Evolutionary conservation across 2,329 filamentous ascomycete genomes (phyloP).

Genomic region (Tolypocladium sp.): DNA sequence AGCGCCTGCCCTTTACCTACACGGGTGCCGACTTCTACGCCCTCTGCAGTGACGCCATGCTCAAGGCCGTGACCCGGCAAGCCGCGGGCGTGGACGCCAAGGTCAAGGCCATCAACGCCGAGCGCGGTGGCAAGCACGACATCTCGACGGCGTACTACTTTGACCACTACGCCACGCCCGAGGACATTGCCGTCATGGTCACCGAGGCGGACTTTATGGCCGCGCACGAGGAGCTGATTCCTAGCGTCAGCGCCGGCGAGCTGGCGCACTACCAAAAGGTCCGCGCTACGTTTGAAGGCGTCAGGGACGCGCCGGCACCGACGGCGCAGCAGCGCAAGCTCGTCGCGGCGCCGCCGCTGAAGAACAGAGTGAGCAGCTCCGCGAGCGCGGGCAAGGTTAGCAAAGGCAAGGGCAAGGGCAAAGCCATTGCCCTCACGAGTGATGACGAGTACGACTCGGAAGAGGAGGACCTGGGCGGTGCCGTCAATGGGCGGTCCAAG

Average conservation of each 20-base stretch:
- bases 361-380: slow-evolving; percentile 6
- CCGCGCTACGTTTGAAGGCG: slow-evolving; percentile 70
- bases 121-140: slow-evolving; percentile 24
- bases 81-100: slow-evolving; percentile 76
- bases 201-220: slow-evolving; percentile 79
- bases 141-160: slow-evolving; percentile 92
- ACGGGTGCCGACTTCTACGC: slow-evolving; percentile 97
- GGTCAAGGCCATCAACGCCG: slow-evolving; percentile 59
- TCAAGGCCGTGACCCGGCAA: slow-evolving; percentile 92
- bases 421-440: slow-evolving; percentile 20
- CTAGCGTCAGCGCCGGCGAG: slow-evolving; percentile 87
- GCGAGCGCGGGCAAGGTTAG: slow-evolving; percentile 28
- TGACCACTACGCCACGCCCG: slow-evolving; percentile 75
- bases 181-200: slow-evolving; percentile 81
- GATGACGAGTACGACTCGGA: slow-evolving; percentile 24
- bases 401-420: slow-evolving; percentile 23
- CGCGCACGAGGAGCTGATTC: slow-evolving; percentile 80
- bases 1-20: slow-evolving; percentile 83
- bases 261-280: slow-evolving; percentile 85
- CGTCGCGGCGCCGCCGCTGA: slow-evolving; percentile 18
- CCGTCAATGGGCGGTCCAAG: slow-evolving; percentile 27
- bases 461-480: slow-evolving; percentile 20
- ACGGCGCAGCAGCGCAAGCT: slow-evolving; percentile 12
- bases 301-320: neutral
- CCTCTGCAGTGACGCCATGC: slow-evolving; percentile 94